Evolutionary conservation across 202 grass and related monocot species (phyloP).

Genomic region (Cymbopogon flexuosus): DNA sequence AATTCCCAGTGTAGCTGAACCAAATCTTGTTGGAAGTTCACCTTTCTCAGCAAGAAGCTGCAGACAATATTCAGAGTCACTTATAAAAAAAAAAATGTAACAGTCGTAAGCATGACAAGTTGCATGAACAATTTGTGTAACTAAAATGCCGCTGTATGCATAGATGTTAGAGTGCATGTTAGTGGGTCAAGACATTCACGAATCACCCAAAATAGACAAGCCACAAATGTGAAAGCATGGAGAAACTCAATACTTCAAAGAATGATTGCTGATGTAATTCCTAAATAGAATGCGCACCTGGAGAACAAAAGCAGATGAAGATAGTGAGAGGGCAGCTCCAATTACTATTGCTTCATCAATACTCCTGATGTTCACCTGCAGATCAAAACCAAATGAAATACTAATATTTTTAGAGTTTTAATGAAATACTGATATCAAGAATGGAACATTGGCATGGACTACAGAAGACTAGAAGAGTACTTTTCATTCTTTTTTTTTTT

Average conservation of each 20-base stretch:
- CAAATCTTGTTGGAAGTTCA: constrained; percentile 94
- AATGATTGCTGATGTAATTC: background rate
- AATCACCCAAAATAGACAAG: background rate
- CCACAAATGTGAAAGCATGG: background rate
- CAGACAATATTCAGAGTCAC: constrained; percentile 24
- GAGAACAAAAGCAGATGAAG: constrained; percentile 98
- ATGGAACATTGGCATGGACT: background rate
- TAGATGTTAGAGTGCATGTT: background rate
- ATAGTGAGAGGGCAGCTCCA: constrained; percentile 91
- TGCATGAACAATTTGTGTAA: background rate
- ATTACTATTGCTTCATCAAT: constrained; percentile 97
- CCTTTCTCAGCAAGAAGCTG: constrained; percentile 99
- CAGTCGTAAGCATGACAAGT: background rate
- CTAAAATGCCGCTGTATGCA: background rate
- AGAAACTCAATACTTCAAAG: background rate
- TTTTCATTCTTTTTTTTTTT: background rate
- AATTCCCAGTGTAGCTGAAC: constrained; percentile 93
- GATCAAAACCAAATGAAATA: constrained; percentile 20
- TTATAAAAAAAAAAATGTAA: background rate
- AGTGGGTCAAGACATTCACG: background rate
- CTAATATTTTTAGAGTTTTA: background rate
- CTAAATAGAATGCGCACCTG: constrained; percentile 52
- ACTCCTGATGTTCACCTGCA: constrained; percentile 94
- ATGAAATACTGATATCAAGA: background rate
- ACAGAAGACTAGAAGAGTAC: background rate